Base-by-base conservation (phyloP, 2,329 filamentous ascomycete species). In the Aureobasidium zeae region DNA sequence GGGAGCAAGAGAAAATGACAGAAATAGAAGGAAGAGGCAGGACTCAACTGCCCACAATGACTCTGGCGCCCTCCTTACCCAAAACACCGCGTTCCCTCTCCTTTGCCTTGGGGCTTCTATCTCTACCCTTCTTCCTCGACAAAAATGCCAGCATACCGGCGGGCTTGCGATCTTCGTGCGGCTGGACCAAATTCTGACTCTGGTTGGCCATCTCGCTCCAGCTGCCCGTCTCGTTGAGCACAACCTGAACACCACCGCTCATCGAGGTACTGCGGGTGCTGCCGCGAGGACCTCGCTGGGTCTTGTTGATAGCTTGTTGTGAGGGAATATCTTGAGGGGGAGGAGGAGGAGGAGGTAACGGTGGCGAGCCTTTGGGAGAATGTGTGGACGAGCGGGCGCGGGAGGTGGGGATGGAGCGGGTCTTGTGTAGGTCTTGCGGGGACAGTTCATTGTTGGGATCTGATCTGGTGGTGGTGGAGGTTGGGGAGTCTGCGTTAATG, bases 191-290 rank as follows among this genome's bases (percentile, higher is more conserved):
- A 3, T 81, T 87, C 38, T 81, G 76, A 55, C 86, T 88, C 55
- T 88, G 83, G 48, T 88, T 81, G 36, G 86, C 86, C 60, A 95
- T 74, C 50, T 94, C 85, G 34, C 83, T 88, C 89, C 88, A 96
- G 62, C 83, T 89, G 48, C 86, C 85, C 12, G 81, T 79, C 56
- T 87, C 87, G 54, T 94, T 88, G 26, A 96, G 74, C 15, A 91
- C 88, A 54, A 95, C 85, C 62, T 94, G 86, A 44, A 95, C 79
- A 13, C 89, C 89, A 42, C 88, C 88, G 3, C 81, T 77, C 55
- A 85, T 81, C 52, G 81, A 86, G 46, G 77, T 79, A 46, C 86
- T 82, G 41, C 85, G 75, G 47, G 81, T 80, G 20, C 76, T 76
- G 22, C 75, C 75, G 29, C 74, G 70, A 11, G 71, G 71, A n/a